A percentile compares a stretch with the other conserved stretches of the same genome.
Evolutionary conservation across 768 basidiomycete genomes (phyloP).

Genomic region (Termitomyces sp.): DNA sequence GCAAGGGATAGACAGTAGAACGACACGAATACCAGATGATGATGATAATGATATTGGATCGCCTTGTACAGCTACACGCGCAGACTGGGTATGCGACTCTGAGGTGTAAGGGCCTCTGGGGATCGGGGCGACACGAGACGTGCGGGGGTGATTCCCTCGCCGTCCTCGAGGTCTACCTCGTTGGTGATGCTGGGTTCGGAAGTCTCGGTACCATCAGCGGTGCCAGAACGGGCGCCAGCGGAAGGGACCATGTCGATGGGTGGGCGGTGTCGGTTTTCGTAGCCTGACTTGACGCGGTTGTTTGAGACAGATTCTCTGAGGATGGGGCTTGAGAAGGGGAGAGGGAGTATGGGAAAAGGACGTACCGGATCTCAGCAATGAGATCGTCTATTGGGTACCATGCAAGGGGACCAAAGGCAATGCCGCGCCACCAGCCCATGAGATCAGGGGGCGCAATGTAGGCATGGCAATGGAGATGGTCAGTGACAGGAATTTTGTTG

Average conservation of each 20-base stretch:
- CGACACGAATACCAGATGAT: slow-evolving; percentile 5
- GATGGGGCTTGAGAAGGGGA: not conserved
- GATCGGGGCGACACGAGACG: slow-evolving; percentile 23
- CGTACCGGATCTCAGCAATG: slow-evolving; percentile 76
- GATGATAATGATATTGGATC: slow-evolving; percentile 2
- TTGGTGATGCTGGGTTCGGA: slow-evolving; percentile 47
- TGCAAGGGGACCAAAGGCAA: slow-evolving; percentile 63
- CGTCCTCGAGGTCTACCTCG: slow-evolving; percentile 42
- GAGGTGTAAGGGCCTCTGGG: slow-evolving; percentile 26
- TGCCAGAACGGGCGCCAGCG: slow-evolving; percentile 65
- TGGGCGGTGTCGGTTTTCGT: slow-evolving; percentile 49
- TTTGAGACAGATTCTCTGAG: slow-evolving; percentile 75
- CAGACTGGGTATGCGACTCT: slow-evolving; percentile 36
- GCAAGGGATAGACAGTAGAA: not conserved
- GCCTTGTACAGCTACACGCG: slow-evolving; percentile 26
- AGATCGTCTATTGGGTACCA: slow-evolving; percentile 79
- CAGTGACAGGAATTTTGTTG: slow-evolving; percentile 73
- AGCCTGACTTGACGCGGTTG: slow-evolving; percentile 80
- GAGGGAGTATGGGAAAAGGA: not conserved
- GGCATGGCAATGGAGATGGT: slow-evolving; percentile 77
- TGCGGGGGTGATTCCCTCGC: slow-evolving; percentile 23
- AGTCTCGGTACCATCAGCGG: slow-evolving; percentile 61
- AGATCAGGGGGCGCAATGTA: slow-evolving; percentile 63
- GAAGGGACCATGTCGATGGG: slow-evolving; percentile 73
- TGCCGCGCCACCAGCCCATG: slow-evolving; percentile 68